A percentile compares a stretch with the other conserved stretches of the same genome.
These are phyloP conservation scores for Salicornia ramosissima DNA, from an alignment of 148 eudicot species.

Conservation along the genomic window DNA sequence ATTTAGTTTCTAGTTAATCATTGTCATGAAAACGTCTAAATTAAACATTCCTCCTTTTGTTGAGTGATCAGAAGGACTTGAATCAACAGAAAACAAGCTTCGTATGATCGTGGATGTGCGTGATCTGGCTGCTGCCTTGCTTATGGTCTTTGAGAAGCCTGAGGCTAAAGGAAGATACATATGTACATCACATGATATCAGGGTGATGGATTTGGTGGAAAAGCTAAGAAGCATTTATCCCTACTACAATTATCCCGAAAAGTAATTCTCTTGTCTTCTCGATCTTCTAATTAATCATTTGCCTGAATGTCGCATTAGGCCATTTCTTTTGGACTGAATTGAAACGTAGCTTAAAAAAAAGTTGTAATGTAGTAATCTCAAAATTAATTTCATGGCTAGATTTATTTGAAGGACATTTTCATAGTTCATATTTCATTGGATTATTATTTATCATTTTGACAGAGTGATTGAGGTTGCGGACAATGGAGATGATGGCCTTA, in stretches of 20 bases:
- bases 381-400: too few species aligned
- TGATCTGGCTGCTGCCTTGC: slow-evolving; percentile 65
- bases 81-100: slow-evolving; percentile 40
- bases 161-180: slow-evolving; percentile 75
- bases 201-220: slow-evolving; percentile 47
- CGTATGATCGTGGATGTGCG: slow-evolving; percentile 65
- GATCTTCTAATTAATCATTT: background rate
- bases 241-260: slow-evolving; percentile 35
- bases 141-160: slow-evolving; percentile 63
- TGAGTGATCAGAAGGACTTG: slow-evolving; percentile 40
- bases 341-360: too few species aligned
- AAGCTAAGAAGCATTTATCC: slow-evolving; percentile 34
- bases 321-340: background rate
- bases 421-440: too few species aligned
- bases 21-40: background rate
- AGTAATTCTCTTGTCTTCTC: slow-evolving; percentile 17
- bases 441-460: background rate
- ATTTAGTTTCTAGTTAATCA: background rate
- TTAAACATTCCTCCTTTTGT: background rate
- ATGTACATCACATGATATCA: slow-evolving; percentile 44
- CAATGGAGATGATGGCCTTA: slow-evolving; percentile 5
- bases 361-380: too few species aligned
- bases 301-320: too few species aligned
- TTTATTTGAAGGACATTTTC: too few species aligned
- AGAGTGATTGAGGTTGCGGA: slow-evolving; percentile 29